Evolutionary conservation across 2,329 filamentous ascomycete species (phyloP).

Genomic region (Diaporthe sp.): DNA sequence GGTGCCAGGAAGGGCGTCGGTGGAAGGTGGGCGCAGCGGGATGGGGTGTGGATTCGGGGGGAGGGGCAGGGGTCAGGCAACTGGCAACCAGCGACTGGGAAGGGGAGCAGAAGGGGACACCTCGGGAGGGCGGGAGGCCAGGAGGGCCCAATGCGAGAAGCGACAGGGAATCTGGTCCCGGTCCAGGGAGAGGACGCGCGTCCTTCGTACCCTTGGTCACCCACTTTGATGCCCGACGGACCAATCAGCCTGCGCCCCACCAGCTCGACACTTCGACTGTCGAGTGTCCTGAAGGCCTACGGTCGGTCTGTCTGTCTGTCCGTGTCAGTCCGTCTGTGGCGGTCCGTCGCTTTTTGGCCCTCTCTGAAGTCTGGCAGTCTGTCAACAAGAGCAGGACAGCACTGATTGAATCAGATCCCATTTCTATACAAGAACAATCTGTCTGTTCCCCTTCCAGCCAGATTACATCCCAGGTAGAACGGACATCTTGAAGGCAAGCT

Average conservation of each 20-base stretch:
- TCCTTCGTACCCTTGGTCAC: constrained; percentile 24
- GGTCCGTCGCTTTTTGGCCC: background rate
- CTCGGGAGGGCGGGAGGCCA: constrained; percentile 6
- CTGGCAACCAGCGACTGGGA: constrained; percentile 2
- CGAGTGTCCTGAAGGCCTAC: background rate
- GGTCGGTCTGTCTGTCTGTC: background rate
- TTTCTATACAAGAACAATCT: too few relatives aligned
- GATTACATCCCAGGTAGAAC: too few relatives aligned
- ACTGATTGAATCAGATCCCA: background rate
- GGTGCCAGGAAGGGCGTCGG: constrained; percentile 1
- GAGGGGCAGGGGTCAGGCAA: background rate
- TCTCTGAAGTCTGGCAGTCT: background rate
- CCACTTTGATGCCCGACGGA: constrained; percentile 27
- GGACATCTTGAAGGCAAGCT: background rate
- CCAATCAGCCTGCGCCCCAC: constrained; percentile 26
- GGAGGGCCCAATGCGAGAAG: constrained; percentile 12
- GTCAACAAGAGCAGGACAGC: background rate
- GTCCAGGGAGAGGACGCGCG: constrained; percentile 30
- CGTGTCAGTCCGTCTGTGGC: background rate
- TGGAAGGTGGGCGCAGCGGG: constrained; percentile 12
- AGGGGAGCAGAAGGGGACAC: background rate
- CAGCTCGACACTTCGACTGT: background rate
- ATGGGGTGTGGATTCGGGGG: constrained; percentile 1
- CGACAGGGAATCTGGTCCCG: constrained; percentile 19
- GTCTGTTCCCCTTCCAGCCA: too few relatives aligned